Evolutionary conservation across 2,329 filamentous ascomycete species (phyloP).

Genomic region (Fusarium coicis): DNA sequence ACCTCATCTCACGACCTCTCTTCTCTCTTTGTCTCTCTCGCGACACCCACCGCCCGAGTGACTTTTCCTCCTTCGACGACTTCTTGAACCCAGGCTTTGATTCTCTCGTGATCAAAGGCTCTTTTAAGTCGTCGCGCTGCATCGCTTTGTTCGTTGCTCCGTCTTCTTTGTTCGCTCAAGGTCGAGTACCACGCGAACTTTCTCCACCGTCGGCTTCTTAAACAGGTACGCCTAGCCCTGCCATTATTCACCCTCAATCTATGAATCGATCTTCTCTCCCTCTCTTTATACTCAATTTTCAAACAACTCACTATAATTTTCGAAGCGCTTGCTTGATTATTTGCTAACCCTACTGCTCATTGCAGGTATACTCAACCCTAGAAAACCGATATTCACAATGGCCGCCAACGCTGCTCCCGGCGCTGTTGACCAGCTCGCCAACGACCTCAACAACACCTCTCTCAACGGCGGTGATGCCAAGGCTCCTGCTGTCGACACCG

Average conservation of each 20-base stretch:
- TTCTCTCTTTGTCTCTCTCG: slow-evolving; percentile 43
- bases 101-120: slow-evolving; percentile 40
- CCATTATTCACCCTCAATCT: slow-evolving; percentile 13
- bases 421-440: slow-evolving; percentile 83
- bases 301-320: slow-evolving; percentile 5
- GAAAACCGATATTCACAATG: slow-evolving; percentile 59
- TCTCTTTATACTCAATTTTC: neutral
- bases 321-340: slow-evolving; percentile 15
- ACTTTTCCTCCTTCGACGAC: slow-evolving; percentile 33
- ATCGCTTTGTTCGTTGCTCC: slow-evolving; percentile 46
- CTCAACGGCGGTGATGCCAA: slow-evolving; percentile 75
- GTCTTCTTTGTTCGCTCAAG: slow-evolving; percentile 45
- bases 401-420: slow-evolving; percentile 66
- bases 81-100: slow-evolving; percentile 38
- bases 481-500: slow-evolving; percentile 79
- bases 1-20: slow-evolving; percentile 32
- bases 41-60: slow-evolving; percentile 47
- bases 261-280: slow-evolving; percentile 4
- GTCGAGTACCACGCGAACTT: slow-evolving; percentile 44
- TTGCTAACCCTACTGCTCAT: slow-evolving; percentile 27
- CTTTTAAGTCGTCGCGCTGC: slow-evolving; percentile 38
- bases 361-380: slow-evolving; percentile 34
- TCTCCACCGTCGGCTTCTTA: slow-evolving; percentile 35
- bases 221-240: slow-evolving; percentile 31
- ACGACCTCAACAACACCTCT: slow-evolving; percentile 78